Base-by-base conservation (phyloP, 768 basidiomycete genomes). In the Rhizopogon vulgaris region DNA sequence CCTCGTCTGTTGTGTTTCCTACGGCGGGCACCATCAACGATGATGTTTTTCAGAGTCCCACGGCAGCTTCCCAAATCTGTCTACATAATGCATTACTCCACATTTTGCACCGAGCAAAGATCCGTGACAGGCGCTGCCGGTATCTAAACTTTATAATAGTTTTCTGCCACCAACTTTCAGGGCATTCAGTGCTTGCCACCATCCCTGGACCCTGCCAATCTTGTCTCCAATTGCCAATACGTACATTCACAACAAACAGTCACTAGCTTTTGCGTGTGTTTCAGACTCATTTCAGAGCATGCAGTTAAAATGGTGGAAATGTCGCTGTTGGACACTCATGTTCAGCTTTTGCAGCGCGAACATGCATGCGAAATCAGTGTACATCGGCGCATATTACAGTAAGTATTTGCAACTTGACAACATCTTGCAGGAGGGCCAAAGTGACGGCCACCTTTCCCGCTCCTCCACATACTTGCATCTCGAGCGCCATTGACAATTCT, bases 351-450 rank as follows among this genome's bases (percentile, higher is more conserved):
- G 58, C 43, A 43, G 37, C 45, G 57, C 60, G 18, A 57, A 62
- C 41, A 38, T 39, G 36, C 24, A 45, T 15, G 27, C 48, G 18
- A 27, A 10, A 42, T 24, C 40, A n/a, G 11, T 11, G 34, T 8
- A 24, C 58, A 55, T 55, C 6, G 57, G 49, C 24, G 41, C 28
- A 39, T 67, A 61, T 18, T 22, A n/a, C n/a, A n/a, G n/a, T n/a
- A 22, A 22, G 69, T 71, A 32, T 76, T 55, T 4, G 63, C 69
- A n/a, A 76, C 58, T 69, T 72, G 53, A 76, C 69, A 39, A 48
- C 68, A 64, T 6, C 52, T 49, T 12, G 66, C 52, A 34, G 71
- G 49, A 72, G 69, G 4, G 58, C 53, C 11, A 54, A 30, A n/a
- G 53, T 54, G 17, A 54, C 34, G 27, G 22, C 8, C n/a, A 24